Evolutionary conservation across 2,329 filamentous ascomycete genomes (phyloP), one percentile per base, ranked within the genome.

Genomic region (Periconia sp.): DNA sequence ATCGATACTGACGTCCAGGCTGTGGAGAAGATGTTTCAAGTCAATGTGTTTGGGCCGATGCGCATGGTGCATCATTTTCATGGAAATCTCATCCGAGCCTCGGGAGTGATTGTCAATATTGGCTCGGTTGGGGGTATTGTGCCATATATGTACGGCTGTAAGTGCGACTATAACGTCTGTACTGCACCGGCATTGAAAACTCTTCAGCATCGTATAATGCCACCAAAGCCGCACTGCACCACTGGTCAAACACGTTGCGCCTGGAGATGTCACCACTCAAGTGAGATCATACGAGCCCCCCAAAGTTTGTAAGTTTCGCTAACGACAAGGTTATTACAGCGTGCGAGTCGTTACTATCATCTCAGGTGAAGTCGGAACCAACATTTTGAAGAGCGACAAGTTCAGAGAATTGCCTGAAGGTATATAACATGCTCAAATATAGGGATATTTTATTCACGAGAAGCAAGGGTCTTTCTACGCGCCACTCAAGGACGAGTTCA

Each of bases 31-130:
- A 51, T 54, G 47, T 54, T 54, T 37, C 47, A 20, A 2, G 48
- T 54, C 7, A 54, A 54, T 23, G 35, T 54, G 13, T 47, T 54
- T 19, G 48, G 52, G 2, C 47, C 52, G 6, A 54, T 54, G 48
- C 41, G 52, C 1, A 54, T 54, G 52, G 52, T 54, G 2, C 33
- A 31, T 14, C 45, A 43, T 31, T 54, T 54, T 35, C 47, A 50
- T 44, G 19, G 27, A 5, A 37, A 50, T 11, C n/a, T 54, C 18
- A 41, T 54, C 17, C 35, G 41, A 13, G 48, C 52, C 3, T n/a
- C 40, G 10, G 52, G 52, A 11, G 48, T 31, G 14, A 33, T 54
- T 3, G 47, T 54, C n/a, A 54, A 54, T 33, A 54, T 54, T 44
- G 52, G 52, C 8, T 42, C 31, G 14, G 41, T 54, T 13, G 52